These are phyloP conservation scores for Madurella mycetomatis DNA, from an alignment of 2,329 filamentous ascomycete genomes.

Conservation along the genomic window DNA sequence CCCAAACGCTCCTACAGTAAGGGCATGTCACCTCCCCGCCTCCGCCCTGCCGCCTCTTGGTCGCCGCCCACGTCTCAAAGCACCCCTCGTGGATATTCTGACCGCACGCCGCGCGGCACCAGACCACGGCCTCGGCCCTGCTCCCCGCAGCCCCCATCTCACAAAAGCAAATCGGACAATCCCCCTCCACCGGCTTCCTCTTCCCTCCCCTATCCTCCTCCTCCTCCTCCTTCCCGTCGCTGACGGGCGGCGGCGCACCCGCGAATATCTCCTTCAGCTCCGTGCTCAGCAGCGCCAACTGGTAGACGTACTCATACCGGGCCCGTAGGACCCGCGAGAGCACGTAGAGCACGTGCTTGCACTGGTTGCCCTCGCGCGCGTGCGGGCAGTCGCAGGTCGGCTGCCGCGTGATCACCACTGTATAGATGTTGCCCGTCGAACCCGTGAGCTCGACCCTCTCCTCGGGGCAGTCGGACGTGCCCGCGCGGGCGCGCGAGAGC, in stretches of 20 bases:
- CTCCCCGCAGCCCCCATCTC: conserved; percentile 34
- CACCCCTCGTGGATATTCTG: conserved; percentile 53
- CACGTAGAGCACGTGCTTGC: conserved; percentile 63
- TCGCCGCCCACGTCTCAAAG: conserved; percentile 51
- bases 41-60: conserved; percentile 36
- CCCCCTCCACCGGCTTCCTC: conserved; percentile 48
- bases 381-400: conserved; percentile 56
- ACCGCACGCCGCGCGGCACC: conserved; percentile 48
- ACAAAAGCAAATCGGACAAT: conserved; percentile 56
- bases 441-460: conserved; percentile 58
- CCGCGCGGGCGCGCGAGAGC: conserved; percentile 36
- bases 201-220: conserved; percentile 30
- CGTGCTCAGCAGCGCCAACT: conserved; percentile 54
- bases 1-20: conserved; percentile 56
- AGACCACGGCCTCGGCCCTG: conserved; percentile 40
- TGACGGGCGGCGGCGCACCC: conserved; percentile 45
- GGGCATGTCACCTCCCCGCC: conserved; percentile 51
- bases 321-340: conserved; percentile 57
- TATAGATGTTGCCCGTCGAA: conserved; percentile 63
- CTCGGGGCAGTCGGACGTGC: conserved; percentile 37
- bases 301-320: conserved; percentile 53
- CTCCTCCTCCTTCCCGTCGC: conserved; percentile 11
- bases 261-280: conserved; percentile 58
- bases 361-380: conserved; percentile 49
- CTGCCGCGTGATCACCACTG: conserved; percentile 46